Base-by-base conservation (phyloP, 306 rosid genomes). In the Dalbergia oliveri region DNA sequence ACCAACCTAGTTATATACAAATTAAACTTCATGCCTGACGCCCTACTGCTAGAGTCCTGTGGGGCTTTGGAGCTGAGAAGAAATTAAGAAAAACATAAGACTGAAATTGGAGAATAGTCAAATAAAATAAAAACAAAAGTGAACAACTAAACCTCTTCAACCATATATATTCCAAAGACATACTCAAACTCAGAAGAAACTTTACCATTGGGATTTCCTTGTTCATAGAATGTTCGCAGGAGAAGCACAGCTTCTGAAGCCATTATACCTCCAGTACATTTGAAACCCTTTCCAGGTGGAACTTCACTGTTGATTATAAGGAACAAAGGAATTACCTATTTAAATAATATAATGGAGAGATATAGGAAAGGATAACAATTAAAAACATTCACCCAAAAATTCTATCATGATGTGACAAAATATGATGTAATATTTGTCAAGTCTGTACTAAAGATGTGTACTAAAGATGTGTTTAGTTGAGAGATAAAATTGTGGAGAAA, bases 161-260 rank as follows among this genome's bases (percentile, higher is more conserved):
- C 31, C 31, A 26, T 26, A 26, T 26, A 26, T 26, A 26, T 18
- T 33, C 18, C 50, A 47, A 73, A 72, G 59, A 37, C 4, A 57
- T 43, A 9, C 5, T 56, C 33, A 79, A 79, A 79, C 56, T 34
- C 68, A 44, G 39, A 61, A 70, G 67, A 26, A 68, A 58, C 79
- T 61, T 21, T 84, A 90, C 98, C 99, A 79, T 95, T 93, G 26
- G 99, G 97, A 86, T 95, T 95, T 63, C 99, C 99, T 83, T 93
- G 99, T 72, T 90, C 98, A 21, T 93, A 95, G 84, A 95, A 95
- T 78, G 86, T 83, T 73, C 90, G 88, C 56, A 95, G 78, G 77
- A 95, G 97, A 75, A 79, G 84, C 51, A 95, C 74, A 14, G 97
- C 99, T 90, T 95, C 97, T 59, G 93, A 84, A 80, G 97, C 98